Evolutionary conservation across 2,329 filamentous ascomycete species (phyloP).

Genomic region (Cercospora berteroae): DNA sequence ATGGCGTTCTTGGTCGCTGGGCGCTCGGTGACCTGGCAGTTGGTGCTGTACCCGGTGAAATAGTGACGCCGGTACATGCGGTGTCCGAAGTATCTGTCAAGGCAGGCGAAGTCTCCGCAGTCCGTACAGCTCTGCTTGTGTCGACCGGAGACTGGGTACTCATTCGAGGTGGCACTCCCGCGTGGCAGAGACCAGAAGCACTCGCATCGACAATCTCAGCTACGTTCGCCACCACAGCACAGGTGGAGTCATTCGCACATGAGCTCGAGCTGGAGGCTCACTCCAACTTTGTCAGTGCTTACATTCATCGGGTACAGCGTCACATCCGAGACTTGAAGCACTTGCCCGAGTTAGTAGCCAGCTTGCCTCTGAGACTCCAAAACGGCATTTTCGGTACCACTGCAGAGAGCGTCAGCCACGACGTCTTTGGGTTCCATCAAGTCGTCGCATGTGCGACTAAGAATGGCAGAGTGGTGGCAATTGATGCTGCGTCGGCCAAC

Average conservation of each 20-base stretch:
- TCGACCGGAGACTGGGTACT: constrained; percentile 73
- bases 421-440: constrained; percentile 87
- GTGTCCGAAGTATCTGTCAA: constrained; percentile 81
- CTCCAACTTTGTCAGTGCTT: constrained; percentile 75
- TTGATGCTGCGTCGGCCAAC: constrained; percentile 74
- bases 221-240: constrained; percentile 66
- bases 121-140: constrained; percentile 70
- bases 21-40: constrained; percentile 49
- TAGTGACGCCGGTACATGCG: constrained; percentile 57
- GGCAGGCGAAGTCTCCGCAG: constrained; percentile 65
- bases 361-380: constrained; percentile 66
- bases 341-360: constrained; percentile 70
- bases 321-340: constrained; percentile 75
- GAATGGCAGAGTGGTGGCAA: constrained; percentile 73
- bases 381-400: constrained; percentile 46
- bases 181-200: constrained; percentile 80
- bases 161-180: constrained; percentile 74
- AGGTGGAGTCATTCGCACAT: constrained; percentile 70
- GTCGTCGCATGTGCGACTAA: constrained; percentile 76
- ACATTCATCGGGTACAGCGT: constrained; percentile 78
- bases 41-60: constrained; percentile 24
- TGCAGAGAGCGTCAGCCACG: constrained; percentile 54
- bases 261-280: constrained; percentile 84
- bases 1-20: constrained; percentile 76
- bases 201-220: constrained; percentile 77